These are phyloP conservation scores for Pseudogymnoascus sp. DNA, from an alignment of 2,329 filamentous ascomycete species.

Conservation along the genomic window DNA sequence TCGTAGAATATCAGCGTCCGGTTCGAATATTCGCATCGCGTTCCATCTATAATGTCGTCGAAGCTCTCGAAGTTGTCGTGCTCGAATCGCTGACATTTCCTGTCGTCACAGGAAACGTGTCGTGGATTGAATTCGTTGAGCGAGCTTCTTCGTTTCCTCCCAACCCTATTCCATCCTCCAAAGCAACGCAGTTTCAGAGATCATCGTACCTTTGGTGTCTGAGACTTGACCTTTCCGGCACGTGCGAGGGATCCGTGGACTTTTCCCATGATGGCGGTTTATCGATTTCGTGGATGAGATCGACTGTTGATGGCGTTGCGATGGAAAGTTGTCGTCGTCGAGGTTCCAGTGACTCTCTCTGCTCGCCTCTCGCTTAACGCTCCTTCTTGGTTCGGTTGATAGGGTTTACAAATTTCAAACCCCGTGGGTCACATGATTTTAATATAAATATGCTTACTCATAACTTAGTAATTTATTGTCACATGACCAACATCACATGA, in stretches of 20 bases:
- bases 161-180: constrained; percentile 7
- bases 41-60: background rate
- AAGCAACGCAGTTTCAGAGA: constrained; percentile 13
- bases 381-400: constrained; percentile 6
- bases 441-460: background rate
- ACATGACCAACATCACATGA: background rate
- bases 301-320: constrained; percentile 7
- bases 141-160: constrained; percentile 5
- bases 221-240: constrained; percentile 98
- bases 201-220: constrained; percentile 74
- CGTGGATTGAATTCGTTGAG: background rate
- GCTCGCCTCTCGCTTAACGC: constrained; percentile 6
- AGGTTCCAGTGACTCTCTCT: constrained; percentile 7
- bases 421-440: background rate
- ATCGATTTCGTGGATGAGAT: constrained; percentile 19
- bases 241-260: constrained; percentile 90
- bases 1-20: constrained; percentile 22
- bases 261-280: constrained; percentile 68
- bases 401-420: constrained; percentile 5
- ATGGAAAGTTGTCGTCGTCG: constrained; percentile 8
- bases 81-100: background rate
- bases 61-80: background rate
- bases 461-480: background rate
- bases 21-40: constrained; percentile 4
- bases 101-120: background rate